These are phyloP conservation scores for Calycina herbarum DNA, from an alignment of 2,329 filamentous ascomycete species.

Conservation along the genomic window DNA sequence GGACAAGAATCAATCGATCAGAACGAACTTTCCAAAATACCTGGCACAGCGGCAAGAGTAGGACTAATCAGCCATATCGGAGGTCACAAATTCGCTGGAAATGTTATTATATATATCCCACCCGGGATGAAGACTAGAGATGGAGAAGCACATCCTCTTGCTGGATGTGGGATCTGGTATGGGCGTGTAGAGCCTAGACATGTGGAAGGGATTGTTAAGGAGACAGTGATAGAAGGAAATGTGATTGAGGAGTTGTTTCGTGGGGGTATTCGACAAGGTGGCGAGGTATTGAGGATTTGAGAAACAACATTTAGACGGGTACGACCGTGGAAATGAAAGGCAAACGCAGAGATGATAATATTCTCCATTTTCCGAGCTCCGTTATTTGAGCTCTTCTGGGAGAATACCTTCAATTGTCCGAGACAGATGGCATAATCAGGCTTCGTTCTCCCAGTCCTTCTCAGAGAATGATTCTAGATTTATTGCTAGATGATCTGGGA, in stretches of 20 bases:
- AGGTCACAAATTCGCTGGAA: conserved; percentile 83
- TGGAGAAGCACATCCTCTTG: conserved; percentile 55
- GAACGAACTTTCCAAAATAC: conserved; percentile 16
- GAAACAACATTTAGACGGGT: background rate
- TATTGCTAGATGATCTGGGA: too few relatives aligned
- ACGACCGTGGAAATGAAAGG: too few relatives aligned
- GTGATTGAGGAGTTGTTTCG: conserved; percentile 72
- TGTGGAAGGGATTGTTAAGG: conserved; percentile 71
- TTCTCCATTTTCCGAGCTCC: too few relatives aligned
- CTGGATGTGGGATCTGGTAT: conserved; percentile 79
- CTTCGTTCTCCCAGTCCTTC: too few relatives aligned
- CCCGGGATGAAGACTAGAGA: conserved; percentile 46
- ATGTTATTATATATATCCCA: conserved; percentile 79
- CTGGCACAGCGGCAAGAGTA: conserved; percentile 53
- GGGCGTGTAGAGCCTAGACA: conserved; percentile 73
- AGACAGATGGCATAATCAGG: too few relatives aligned
- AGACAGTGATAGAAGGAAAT: conserved; percentile 67
- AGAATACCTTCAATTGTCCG: too few relatives aligned
- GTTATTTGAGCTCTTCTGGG: too few relatives aligned
- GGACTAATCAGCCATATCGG: conserved; percentile 78
- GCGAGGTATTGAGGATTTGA: conserved; percentile 47
- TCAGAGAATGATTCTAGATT: too few relatives aligned
- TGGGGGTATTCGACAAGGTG: conserved; percentile 61
- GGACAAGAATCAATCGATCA: conserved; percentile 36
- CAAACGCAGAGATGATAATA: background rate